phyloP scores from a whole-genome alignment of 2,329 filamentous ascomycete genomes.

The Dactylellina parvicollis region DNA sequence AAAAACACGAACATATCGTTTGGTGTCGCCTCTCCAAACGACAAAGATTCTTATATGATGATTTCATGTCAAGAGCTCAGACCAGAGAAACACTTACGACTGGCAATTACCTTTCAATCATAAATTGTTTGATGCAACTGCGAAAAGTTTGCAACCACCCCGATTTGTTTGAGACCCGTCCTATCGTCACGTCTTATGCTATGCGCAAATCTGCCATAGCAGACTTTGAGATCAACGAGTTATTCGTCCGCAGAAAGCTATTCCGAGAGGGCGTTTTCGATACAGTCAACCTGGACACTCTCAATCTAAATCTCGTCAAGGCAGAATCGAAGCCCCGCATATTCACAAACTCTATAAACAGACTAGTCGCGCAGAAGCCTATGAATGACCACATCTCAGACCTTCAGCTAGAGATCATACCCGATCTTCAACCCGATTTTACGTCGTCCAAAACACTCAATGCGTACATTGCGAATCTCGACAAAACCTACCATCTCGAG shows the following conservation, averaged over 20 bases:
- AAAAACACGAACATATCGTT: conserved; percentile 96
- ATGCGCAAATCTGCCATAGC: conserved; percentile 82
- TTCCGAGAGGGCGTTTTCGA: conserved; percentile 70
- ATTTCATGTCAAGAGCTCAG: conserved; percentile 88
- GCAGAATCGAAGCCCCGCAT: conserved; percentile 58
- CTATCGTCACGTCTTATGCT: conserved; percentile 95
- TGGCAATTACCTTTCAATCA: conserved; percentile 96
- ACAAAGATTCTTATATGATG: conserved; percentile 94
- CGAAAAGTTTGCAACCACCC: conserved; percentile 99
- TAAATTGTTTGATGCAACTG: conserved; percentile 97
- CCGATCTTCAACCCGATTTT: conserved; percentile 61
- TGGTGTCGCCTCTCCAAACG: conserved; percentile 95
- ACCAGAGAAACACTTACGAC: conserved; percentile 88
- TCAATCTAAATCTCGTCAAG: conserved; percentile 74
- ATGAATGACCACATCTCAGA: conserved; percentile 55
- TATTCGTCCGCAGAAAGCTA: conserved; percentile 73
- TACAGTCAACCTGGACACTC: conserved; percentile 75
- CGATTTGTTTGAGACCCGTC: conserved; percentile 92
- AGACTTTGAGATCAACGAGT: conserved; percentile 77
- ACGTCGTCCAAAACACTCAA: conserved; percentile 65
- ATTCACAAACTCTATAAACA: conserved; percentile 35
- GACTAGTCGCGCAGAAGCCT: conserved; percentile 54
- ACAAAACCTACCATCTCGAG: conserved; percentile 75
- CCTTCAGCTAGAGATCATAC: conserved; percentile 26
- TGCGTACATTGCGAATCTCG: conserved; percentile 75